Base-by-base conservation (phyloP, 2,329 filamentous ascomycete genomes). In the Verticillium isaacii region DNA sequence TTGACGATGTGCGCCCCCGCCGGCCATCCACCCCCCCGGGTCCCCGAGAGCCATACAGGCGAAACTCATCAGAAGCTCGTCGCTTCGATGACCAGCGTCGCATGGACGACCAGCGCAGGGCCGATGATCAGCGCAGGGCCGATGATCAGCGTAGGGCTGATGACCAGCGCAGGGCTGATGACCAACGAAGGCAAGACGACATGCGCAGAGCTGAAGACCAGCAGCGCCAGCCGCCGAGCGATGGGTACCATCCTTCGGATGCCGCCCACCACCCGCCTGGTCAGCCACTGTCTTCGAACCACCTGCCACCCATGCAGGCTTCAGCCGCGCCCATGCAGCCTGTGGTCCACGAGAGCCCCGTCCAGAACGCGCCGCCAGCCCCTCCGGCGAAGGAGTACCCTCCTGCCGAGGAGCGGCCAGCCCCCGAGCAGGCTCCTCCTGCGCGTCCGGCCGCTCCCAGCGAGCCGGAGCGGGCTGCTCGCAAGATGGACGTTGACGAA, bases 401-500 rank as follows among this genome's bases (percentile, higher is more conserved):
- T 64, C n/a, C 45, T 23, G 74, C 74, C 59, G 85, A 91, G 66
- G 89, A 92, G 63, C 80, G 83, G 12, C 74, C 80, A 39, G 76
- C 82, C 58, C 74, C 78, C 60, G 81, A 84, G 36, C 79, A 80
- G 41, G 71, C 78, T 25, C 71, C 76, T 23, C 72, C 76, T 45
- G 69, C 79, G 32, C 78, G 80, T 36, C 77, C 84, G 32, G 75
- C 82, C 2, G 78, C 82, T 23, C 75, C 82, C 19, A 88, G 88
- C 62, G 94, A 98, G 77, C 91, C 93, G 11, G 87, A 90, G 74
- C 80, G 87, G 60, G 93, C 95, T 37, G 92, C 93, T 23, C 85
- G 95, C 25, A 96, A 96, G 76, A 96, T 99, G 87, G 94, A 98
- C 7, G 91, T 98, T 23, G 93, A 99, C 68, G 95, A 99, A 74